Percentiles rank a stretch among this genome's conserved stretches.
phyloP scores from a whole-genome alignment of 179 eudicot genomes.

The Spergularia azorica region DNA sequence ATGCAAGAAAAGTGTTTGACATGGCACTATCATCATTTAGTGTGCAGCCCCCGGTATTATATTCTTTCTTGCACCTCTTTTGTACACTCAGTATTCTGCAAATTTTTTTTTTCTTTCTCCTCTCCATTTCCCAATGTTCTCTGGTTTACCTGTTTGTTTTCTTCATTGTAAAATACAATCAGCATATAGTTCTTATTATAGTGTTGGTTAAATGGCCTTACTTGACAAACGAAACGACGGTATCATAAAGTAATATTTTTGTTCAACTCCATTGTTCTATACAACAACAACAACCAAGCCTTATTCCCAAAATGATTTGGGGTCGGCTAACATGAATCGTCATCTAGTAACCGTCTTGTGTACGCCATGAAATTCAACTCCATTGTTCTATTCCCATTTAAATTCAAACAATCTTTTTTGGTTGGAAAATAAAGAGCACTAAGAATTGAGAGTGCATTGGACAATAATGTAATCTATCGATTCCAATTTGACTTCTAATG shows the following conservation, averaged over 20 bases:
- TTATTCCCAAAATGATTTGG: no score
- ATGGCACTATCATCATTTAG: slow-evolving; percentile 85
- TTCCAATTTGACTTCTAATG: no score
- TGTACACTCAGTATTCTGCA: no score
- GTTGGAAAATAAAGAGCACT: no score
- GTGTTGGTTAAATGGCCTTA: background rate
- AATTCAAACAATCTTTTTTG: no score
- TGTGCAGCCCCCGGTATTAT: slow-evolving; percentile 58
- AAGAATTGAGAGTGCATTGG: no score
- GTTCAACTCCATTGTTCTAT: background rate
- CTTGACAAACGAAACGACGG: background rate
- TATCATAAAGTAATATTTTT: background rate
- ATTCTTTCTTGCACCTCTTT: slow-evolving; percentile 16
- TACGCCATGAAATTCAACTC: no score
- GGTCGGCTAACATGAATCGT: no score
- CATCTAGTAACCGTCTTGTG: no score
- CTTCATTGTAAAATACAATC: background rate
- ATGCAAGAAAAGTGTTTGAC: slow-evolving; percentile 91
- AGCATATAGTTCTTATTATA: background rate
- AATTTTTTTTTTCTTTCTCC: background rate
- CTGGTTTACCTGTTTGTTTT: background rate
- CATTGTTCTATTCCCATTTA: background rate
- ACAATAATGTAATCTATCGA: no score
- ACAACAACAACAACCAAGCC: no score
- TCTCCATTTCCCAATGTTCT: background rate